Evolutionary conservation across 257 asterid genomes (phyloP).

Genomic region (Pogostemon cablin): DNA sequence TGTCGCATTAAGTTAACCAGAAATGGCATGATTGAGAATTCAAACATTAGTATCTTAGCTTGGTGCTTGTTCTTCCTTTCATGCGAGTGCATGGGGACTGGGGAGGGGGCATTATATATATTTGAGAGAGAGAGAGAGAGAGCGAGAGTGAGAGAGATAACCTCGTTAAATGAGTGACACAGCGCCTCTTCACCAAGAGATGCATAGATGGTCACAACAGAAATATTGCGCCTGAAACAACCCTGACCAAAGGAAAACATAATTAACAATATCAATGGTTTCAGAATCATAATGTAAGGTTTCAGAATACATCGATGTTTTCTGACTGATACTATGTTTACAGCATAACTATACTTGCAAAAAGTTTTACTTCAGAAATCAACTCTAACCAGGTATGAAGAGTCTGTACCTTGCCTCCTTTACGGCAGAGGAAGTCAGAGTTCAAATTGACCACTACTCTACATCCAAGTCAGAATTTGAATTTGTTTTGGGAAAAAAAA

Average conservation of each 20-base stretch:
- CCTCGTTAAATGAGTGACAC: constrained; percentile 96
- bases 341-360: constrained; percentile 5
- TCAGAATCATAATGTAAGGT: constrained; percentile 1
- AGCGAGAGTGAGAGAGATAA: constrained; percentile 15
- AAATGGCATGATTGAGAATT: not conserved
- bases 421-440: not conserved
- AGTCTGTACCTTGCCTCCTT: not conserved
- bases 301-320: not conserved
- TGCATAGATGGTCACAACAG: constrained; percentile 96
- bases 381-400: not conserved
- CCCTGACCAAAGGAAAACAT: constrained; percentile 58
- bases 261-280: constrained; percentile 16
- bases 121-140: constrained; percentile 32
- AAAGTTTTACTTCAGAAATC: constrained; percentile 6
- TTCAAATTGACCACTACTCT: not conserved
- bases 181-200: constrained; percentile 98
- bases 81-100: not conserved
- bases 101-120: not conserved
- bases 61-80: not conserved
- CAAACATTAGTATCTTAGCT: not conserved
- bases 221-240: constrained; percentile 93
- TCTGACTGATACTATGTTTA: not conserved
- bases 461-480: not conserved
- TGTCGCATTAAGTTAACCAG: not conserved
- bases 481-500: not conserved